Evolutionary conservation across 1,139 yeast species (phyloP).

Genomic region (Saccharomyces hybrid): DNA sequence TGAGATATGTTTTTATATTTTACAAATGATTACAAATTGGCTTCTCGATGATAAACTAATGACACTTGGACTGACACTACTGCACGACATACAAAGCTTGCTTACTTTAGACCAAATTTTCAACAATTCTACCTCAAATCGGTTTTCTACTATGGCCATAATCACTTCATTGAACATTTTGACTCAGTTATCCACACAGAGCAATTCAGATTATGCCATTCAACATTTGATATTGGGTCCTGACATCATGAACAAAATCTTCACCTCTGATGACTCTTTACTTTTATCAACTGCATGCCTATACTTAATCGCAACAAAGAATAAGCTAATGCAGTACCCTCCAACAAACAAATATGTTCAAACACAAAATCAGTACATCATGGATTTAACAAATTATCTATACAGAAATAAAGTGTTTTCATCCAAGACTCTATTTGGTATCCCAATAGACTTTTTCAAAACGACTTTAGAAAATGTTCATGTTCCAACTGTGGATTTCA

Average conservation of each 20-base stretch:
- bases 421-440: slow-evolving; percentile 36
- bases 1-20: not conserved
- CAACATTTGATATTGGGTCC: slow-evolving; percentile 1
- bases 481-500: slow-evolving; percentile 31
- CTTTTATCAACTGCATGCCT: slow-evolving; percentile 34
- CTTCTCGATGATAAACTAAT: not conserved
- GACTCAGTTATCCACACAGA: not conserved
- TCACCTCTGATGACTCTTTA: slow-evolving; percentile 21
- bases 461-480: slow-evolving; percentile 35
- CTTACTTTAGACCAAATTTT: not conserved
- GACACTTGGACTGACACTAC: not conserved
- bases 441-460: slow-evolving; percentile 34
- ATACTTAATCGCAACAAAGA: slow-evolving; percentile 42
- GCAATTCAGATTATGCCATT: not conserved
- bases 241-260: slow-evolving; percentile 9
- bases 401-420: slow-evolving; percentile 52
- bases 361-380: slow-evolving; percentile 46
- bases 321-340: slow-evolving; percentile 22
- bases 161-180: not conserved
- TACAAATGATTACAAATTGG: not conserved
- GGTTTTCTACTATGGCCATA: not conserved
- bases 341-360: slow-evolving; percentile 23
- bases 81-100: not conserved
- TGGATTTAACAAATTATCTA: slow-evolving; percentile 52
- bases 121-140: not conserved